Conservation (phyloP, 192 early-diverging fungal genomes). For the Coemansia pectinata region DNA sequence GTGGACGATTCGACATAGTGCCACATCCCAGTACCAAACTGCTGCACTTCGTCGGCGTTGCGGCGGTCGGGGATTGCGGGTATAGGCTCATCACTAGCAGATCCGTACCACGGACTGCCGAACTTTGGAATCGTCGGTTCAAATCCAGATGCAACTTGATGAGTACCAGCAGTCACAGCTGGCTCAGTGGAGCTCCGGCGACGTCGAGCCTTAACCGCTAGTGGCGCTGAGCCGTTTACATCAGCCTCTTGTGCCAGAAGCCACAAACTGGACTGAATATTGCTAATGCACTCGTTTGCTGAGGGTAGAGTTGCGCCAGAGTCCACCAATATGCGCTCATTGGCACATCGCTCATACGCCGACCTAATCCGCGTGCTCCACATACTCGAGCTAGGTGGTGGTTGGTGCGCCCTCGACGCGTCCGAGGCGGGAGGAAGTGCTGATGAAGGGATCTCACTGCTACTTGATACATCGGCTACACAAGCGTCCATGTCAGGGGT, state of each 20-base stretch:
- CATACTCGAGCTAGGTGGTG: background rate
- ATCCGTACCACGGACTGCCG: background rate
- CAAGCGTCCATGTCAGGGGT: background rate
- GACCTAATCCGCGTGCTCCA: conserved; percentile 10
- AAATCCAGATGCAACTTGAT: conserved; percentile 27
- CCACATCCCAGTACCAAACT: conserved; percentile 6
- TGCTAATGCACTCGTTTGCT: conserved; percentile 22
- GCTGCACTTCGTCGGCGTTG: conserved; percentile 7
- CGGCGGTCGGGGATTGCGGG: conserved; percentile 13
- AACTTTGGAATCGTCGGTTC: conserved; percentile 5
- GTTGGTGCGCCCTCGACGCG: background rate
- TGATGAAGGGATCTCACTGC: too few relatives aligned
- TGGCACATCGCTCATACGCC: conserved; percentile 2
- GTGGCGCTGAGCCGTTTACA: conserved; percentile 15
- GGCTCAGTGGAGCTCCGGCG: conserved; percentile 23
- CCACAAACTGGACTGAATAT: conserved; percentile 37
- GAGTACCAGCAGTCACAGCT: conserved; percentile 22
- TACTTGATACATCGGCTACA: background rate
- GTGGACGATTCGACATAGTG: conserved; percentile 4
- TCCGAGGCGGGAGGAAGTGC: background rate
- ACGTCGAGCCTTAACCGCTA: conserved; percentile 27
- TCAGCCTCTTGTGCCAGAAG: conserved; percentile 32
- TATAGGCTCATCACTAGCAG: conserved; percentile 4
- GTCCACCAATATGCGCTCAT: conserved; percentile 11
- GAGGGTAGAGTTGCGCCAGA: conserved; percentile 19